Evolutionary conservation across 208 protist species (phyloP).

Genomic region (Crithidia acanthocephali): DNA sequence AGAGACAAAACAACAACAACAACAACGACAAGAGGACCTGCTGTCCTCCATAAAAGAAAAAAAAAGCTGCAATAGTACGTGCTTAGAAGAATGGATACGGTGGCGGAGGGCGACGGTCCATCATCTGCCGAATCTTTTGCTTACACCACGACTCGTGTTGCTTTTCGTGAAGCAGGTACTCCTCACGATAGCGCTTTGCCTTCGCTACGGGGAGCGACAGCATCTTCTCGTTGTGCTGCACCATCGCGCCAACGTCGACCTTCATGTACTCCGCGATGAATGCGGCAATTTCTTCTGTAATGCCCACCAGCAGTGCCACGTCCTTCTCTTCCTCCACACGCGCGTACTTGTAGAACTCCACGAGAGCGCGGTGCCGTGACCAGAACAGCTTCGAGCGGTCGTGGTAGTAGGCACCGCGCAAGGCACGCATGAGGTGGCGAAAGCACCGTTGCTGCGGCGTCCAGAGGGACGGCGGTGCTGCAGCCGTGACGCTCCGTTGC

Average conservation of each 20-base stretch:
- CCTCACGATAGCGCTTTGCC: conserved; percentile 78
- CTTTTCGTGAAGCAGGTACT: conserved; percentile 82
- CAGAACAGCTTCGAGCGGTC: conserved; percentile 91
- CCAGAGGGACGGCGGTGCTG: conserved; percentile 33
- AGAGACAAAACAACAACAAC: conserved; percentile 1
- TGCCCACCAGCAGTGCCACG: conserved; percentile 57
- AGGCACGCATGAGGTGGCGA: conserved; percentile 65
- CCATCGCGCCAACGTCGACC: conserved; percentile 77
- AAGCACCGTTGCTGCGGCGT: conserved; percentile 80
- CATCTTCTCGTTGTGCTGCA: conserved; percentile 87
- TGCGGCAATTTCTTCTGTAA: conserved; percentile 65
- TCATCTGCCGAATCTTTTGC: conserved; percentile 83
- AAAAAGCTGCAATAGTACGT: background rate
- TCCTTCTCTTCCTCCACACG: conserved; percentile 47
- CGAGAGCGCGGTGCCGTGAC: conserved; percentile 83
- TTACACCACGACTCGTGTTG: conserved; percentile 92
- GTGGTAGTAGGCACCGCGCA: conserved; percentile 83
- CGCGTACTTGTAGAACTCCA: conserved; percentile 92
- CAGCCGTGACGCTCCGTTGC: background rate
- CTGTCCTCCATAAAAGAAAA: too few relatives aligned
- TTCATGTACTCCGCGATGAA: conserved; percentile 89
- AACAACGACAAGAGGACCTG: conserved; percentile 26
- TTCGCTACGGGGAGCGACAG: conserved; percentile 62
- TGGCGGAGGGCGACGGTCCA: conserved; percentile 78
- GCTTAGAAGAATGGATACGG: conserved; percentile 71